phyloP scores from a whole-genome alignment of 495 filamentous ascomycete genomes.

The Xylaria bambusicola region DNA sequence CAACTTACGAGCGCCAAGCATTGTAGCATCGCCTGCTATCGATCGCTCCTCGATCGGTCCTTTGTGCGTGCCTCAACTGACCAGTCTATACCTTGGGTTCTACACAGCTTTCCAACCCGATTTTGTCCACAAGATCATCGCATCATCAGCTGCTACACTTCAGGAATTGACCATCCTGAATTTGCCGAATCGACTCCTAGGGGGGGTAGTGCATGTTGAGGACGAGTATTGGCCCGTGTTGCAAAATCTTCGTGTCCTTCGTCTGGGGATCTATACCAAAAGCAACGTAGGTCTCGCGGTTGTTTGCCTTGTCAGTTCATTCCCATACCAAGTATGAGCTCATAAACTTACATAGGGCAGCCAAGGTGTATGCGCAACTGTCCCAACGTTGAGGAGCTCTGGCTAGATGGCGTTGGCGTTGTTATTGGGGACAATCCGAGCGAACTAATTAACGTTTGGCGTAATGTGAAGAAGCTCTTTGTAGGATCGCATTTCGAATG shows the following conservation, averaged over 20 bases:
- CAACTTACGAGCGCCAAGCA: slow-evolving; percentile 15
- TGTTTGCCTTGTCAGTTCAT: background rate
- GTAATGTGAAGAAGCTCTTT: slow-evolving; percentile 21
- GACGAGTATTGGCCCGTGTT: slow-evolving; percentile 25
- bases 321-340: background rate
- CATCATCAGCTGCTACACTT: slow-evolving; percentile 18
- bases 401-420: slow-evolving; percentile 17
- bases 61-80: slow-evolving; percentile 11
- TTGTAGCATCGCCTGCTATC: background rate
- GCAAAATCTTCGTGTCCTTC: slow-evolving; percentile 22
- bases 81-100: slow-evolving; percentile 18
- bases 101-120: background rate
- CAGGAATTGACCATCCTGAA: slow-evolving; percentile 27
- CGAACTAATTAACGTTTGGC: slow-evolving; percentile 13
- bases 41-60: background rate
- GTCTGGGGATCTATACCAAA: slow-evolving; percentile 11
- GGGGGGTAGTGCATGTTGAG: background rate
- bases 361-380: slow-evolving; percentile 5
- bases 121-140: slow-evolving; percentile 18
- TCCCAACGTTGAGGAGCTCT: slow-evolving; percentile 29
- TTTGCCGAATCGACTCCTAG: background rate
- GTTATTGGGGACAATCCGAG: background rate
- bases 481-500: slow-evolving; percentile 12
- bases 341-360: slow-evolving; percentile 19
- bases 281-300: slow-evolving; percentile 10